A percentile compares a stretch with the other conserved stretches of the same genome.
These are phyloP conservation scores for Aspergillus terreus DNA, from an alignment of 2,329 filamentous ascomycete genomes.

Conservation along the genomic window DNA sequence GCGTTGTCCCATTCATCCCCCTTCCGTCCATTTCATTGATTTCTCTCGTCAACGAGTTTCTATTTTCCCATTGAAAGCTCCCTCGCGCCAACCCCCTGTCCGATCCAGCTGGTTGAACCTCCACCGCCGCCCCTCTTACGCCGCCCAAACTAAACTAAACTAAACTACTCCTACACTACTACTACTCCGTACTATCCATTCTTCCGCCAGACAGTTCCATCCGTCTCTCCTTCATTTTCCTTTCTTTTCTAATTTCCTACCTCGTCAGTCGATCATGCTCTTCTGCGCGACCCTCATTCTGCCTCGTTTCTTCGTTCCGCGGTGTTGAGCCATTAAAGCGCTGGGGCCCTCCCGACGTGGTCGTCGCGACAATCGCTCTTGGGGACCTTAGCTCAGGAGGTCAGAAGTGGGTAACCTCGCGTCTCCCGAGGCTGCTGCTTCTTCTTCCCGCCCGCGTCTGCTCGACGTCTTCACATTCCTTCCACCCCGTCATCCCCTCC, in stretches of 20 bases:
- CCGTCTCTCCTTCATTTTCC: slow-evolving; percentile 2
- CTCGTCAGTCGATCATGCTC: slow-evolving; percentile 22
- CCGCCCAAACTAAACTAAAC: not conserved
- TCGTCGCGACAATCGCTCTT: not conserved
- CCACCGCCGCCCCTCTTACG: not conserved
- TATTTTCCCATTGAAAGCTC: not conserved
- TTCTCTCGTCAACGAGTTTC: too few species aligned
- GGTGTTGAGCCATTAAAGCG: slow-evolving; percentile 18
- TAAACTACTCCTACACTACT: not conserved
- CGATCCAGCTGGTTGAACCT: not conserved
- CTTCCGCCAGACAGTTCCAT: slow-evolving; percentile 8
- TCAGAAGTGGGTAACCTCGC: slow-evolving; percentile 6
- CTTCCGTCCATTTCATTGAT: too few species aligned
- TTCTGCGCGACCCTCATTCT: slow-evolving; percentile 13
- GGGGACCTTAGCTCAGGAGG: not conserved
- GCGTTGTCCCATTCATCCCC: too few species aligned
- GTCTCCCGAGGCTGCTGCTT: slow-evolving; percentile 18
- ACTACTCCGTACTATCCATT: not conserved
- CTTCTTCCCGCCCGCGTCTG: slow-evolving; percentile 22
- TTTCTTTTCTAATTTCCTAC: slow-evolving; percentile 7
- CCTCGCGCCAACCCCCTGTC: not conserved
- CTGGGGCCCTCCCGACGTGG: not conserved
- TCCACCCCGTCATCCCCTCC: slow-evolving; percentile 18
- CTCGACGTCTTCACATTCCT: slow-evolving; percentile 20
- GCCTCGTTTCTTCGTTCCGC: slow-evolving; percentile 19